Percentiles rank a stretch among this genome's conserved stretches.
Conservation (phyloP, 2,329 filamentous ascomycete species). For the Talaromyces piceae region DNA sequence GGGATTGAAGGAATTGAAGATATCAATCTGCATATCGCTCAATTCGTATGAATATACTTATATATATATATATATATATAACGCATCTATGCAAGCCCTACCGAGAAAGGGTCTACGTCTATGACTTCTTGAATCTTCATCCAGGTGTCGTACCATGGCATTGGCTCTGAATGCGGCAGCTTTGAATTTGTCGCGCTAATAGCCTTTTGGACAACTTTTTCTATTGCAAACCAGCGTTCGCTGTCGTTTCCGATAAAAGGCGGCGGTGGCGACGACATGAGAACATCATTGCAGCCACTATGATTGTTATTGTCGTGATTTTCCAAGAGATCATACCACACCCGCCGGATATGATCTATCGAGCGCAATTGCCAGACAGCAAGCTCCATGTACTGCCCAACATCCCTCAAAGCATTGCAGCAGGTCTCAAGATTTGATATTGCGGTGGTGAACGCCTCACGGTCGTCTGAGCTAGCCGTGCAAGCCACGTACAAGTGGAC, state of each 20-base stretch:
- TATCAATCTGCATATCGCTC: too few species aligned
- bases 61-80: neutral
- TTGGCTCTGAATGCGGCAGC: slow-evolving; percentile 1
- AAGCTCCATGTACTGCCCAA: slow-evolving; percentile 9
- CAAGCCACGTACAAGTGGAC: slow-evolving; percentile 14
- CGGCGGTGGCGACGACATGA: neutral
- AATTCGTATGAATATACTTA: too few species aligned
- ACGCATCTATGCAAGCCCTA: neutral
- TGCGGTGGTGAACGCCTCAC: slow-evolving; percentile 5
- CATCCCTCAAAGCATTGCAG: slow-evolving; percentile 13
- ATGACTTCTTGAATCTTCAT: slow-evolving; percentile 4
- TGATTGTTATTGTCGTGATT: slow-evolving; percentile 3
- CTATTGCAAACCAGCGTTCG: neutral
- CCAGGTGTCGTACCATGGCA: slow-evolving; percentile 9
- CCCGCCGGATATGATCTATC: slow-evolving; percentile 7
- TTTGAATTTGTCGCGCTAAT: neutral
- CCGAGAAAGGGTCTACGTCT: slow-evolving; percentile 2
- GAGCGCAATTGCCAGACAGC: slow-evolving; percentile 11
- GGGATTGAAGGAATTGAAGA: too few species aligned
- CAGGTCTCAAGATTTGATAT: slow-evolving; percentile 12
- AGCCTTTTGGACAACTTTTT: neutral
- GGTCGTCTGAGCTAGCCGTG: slow-evolving; percentile 6
- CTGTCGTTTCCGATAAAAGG: neutral
- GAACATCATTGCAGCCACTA: neutral
- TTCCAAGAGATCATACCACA: slow-evolving; percentile 11